These are phyloP conservation scores for Kwoniella shivajii DNA, from an alignment of 1,284 basidiomycete genomes.

Conservation along the genomic window DNA sequence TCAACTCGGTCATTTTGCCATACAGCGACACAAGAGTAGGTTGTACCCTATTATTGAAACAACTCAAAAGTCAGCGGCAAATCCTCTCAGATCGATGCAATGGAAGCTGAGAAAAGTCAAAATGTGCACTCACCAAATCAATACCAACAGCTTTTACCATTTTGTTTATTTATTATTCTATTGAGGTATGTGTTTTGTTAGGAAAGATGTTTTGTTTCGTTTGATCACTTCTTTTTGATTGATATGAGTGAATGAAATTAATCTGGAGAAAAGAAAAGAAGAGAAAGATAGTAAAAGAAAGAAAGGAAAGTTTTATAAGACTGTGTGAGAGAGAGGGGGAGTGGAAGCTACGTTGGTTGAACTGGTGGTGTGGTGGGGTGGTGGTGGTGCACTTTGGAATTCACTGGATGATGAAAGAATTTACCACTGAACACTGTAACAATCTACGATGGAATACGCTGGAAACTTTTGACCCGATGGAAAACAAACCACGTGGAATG, in stretches of 20 bases:
- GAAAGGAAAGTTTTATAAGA: neutral
- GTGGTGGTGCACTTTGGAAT: neutral
- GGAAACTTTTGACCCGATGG: neutral
- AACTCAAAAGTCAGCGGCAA: slow-evolving; percentile 13
- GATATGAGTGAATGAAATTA: slow-evolving; percentile 6
- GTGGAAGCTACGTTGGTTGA: neutral
- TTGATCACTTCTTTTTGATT: slow-evolving; percentile 1
- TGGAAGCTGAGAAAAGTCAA: neutral
- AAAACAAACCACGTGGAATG: neutral
- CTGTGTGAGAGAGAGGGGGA: neutral
- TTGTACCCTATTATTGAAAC: slow-evolving; percentile 61
- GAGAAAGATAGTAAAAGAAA: slow-evolving; percentile 1
- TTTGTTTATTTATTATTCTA: slow-evolving; percentile 18
- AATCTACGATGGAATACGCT: slow-evolving; percentile 17
- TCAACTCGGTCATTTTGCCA: slow-evolving; percentile 99
- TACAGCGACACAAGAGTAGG: slow-evolving; percentile 80
- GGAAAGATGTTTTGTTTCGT: neutral
- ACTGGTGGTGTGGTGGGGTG: neutral
- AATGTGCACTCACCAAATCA: slow-evolving; percentile 39
- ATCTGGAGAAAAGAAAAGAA: slow-evolving; percentile 10
- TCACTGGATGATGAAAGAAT: slow-evolving; percentile 7
- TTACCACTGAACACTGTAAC: slow-evolving; percentile 1
- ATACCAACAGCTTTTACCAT: slow-evolving; percentile 84
- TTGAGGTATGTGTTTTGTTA: slow-evolving; percentile 7
- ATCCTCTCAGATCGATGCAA: neutral